Evolutionary conservation across 208 protist species (phyloP), one percentile per base, ranked within the genome.

Genomic region (Lotmaria passim): DNA sequence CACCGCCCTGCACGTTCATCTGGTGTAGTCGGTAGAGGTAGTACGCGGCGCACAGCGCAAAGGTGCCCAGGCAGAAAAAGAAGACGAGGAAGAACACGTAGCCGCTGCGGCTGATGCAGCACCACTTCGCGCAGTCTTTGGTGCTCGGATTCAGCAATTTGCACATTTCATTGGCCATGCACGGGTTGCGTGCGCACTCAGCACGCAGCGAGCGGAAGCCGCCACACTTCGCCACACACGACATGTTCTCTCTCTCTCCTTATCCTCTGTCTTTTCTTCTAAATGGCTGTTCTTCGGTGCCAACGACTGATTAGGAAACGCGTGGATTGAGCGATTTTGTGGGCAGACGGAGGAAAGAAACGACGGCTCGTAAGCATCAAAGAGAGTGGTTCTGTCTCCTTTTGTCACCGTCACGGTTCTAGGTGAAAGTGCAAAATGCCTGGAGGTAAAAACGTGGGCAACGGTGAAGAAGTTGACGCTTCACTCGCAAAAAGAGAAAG

Each of bases 51-150:
- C 82, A 87, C 66, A 93, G 60, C 7, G 78, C 69, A 48, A 92
- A 93, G 19, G 82, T 82, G 36, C 90, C 90, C 11, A 80, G 62
- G 69, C 78, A 87, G 61, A 93, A 86, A 70, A 92, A 91, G 38
- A 96, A 56, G 3, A 93, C 82, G 19, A 91, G 78, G 34, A 92
- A 91, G 48, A 96, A 93, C 31, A 91, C 77, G 58, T 87, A 86
- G 30, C 73, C 69, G 43, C 86, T 89, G 23, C 85, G 75, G 39
- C 79, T 86, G 44, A 73, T 50, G 65, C 90, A 96, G 63, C 90
- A 96, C 90, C 90, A 96, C 52, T 78, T 57, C 17, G 74, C 67
- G 65, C 90, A 96, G 65, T 96, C 79, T 14, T 15, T 65, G 28
- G 81, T 77, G 46, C 43, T 53, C 14, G 82, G 69, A 52, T 86